Evolutionary conservation across 169 alveolate species (phyloP).

Genomic region (Plasmodium relictum): DNA sequence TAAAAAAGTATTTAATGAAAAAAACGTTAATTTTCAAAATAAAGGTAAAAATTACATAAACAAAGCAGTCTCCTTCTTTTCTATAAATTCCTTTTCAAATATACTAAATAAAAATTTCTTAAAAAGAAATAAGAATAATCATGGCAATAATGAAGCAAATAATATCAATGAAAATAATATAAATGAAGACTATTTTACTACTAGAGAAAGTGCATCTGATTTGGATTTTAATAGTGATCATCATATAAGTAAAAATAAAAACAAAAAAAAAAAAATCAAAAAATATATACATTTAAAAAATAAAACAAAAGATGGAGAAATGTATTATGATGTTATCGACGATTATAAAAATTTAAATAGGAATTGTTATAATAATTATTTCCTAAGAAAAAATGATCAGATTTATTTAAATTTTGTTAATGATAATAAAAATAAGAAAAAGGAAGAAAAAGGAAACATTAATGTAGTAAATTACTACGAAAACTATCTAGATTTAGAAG

Average conservation of each 20-base stretch:
- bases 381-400: conserved; percentile 9
- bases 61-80: conserved; percentile 53
- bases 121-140: neutral
- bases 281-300: conserved; percentile 2
- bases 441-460: neutral
- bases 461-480: conserved; percentile 10
- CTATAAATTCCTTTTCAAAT: conserved; percentile 40
- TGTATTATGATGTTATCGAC: conserved; percentile 38
- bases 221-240: neutral
- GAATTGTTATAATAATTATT: neutral
- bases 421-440: conserved; percentile 14
- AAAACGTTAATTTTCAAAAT: neutral
- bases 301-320: conserved; percentile 6
- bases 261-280: conserved; percentile 4
- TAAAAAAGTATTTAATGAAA: neutral
- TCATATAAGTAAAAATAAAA: neutral
- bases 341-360: conserved; percentile 9
- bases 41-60: conserved; percentile 20
- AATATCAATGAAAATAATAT: neutral
- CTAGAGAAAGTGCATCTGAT: conserved; percentile 29
- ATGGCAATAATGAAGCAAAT: conserved; percentile 5
- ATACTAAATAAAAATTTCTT: conserved; percentile 7
- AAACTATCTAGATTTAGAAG: conserved; percentile 5
- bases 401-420: conserved; percentile 25
- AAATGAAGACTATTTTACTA: conserved; percentile 70